A percentile compares a stretch with the other conserved stretches of the same genome.
Evolutionary conservation across 2,329 filamentous ascomycete genomes (phyloP).

Genomic region (Ustulina deusta): DNA sequence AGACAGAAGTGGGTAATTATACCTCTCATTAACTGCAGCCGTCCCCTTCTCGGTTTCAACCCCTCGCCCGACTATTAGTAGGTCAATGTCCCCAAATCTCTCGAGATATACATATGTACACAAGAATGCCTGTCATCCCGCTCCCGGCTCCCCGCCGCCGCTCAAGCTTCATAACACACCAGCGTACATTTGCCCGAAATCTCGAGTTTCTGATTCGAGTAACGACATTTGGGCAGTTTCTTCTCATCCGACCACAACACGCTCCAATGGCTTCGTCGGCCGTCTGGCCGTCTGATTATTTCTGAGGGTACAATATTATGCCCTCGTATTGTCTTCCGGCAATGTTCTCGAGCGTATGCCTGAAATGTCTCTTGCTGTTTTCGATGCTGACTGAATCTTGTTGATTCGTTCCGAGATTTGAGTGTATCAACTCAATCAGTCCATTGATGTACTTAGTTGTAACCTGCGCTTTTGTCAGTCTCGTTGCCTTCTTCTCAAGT

Average conservation of each 20-base stretch:
- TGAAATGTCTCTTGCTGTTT: constrained; percentile 91
- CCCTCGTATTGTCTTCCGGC: constrained; percentile 92
- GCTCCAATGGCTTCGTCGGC: neutral
- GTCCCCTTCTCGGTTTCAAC: constrained; percentile 23
- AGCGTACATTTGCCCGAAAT: constrained; percentile 25
- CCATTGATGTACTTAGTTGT: constrained; percentile 98
- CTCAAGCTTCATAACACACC: constrained; percentile 29
- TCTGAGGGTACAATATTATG: constrained; percentile 76
- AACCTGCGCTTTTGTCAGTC: constrained; percentile 61
- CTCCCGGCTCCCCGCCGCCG: constrained; percentile 19
- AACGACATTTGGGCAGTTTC: neutral
- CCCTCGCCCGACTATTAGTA: constrained; percentile 29
- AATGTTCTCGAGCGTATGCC: constrained; percentile 95
- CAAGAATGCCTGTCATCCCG: constrained; percentile 37
- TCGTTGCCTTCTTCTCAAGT: neutral
- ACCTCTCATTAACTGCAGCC: constrained; percentile 30
- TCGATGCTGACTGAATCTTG: constrained; percentile 85
- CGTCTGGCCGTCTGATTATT: constrained; percentile 39
- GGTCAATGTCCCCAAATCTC: constrained; percentile 36
- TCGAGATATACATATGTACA: constrained; percentile 50
- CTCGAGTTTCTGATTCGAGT: neutral
- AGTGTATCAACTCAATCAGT: constrained; percentile 97
- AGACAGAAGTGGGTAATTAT: constrained; percentile 19
- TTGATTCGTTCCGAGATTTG: constrained; percentile 88
- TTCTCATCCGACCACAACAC: neutral